These are phyloP conservation scores for Dryas integrifolia DNA, from an alignment of 331 rosid species.

Conservation along the genomic window DNA sequence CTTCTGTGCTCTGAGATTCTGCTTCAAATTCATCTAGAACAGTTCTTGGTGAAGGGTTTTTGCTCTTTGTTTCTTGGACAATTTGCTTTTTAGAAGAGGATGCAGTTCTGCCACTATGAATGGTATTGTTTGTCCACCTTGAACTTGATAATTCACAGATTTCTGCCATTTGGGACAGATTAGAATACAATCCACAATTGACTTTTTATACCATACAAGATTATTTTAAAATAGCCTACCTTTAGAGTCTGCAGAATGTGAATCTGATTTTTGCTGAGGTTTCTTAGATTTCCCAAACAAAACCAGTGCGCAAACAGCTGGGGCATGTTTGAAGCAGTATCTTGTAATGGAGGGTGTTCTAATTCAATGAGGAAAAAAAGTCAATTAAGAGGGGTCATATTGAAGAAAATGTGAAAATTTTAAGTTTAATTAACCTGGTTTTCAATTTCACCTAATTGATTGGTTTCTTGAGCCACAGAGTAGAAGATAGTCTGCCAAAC, in stretches of 20 bases:
- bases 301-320: constrained; percentile 55
- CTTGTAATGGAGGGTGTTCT: constrained; percentile 43
- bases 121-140: constrained; percentile 26
- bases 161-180: constrained; percentile 30
- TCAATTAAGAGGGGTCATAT: constrained; percentile 2
- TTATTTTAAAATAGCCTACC: constrained; percentile 39
- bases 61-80: constrained; percentile 26
- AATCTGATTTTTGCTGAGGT: constrained; percentile 29
- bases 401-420: background rate
- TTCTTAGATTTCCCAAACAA: constrained; percentile 44
- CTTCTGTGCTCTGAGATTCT: constrained; percentile 72
- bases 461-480: constrained; percentile 61
- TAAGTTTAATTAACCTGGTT: background rate
- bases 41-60: constrained; percentile 50
- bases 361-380: constrained; percentile 5
- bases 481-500: constrained; percentile 67
- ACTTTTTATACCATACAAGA: background rate
- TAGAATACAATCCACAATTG: constrained; percentile 12
- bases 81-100: constrained; percentile 36
- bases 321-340: constrained; percentile 67
- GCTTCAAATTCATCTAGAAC: constrained; percentile 45
- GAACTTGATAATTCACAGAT: constrained; percentile 26
- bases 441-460: constrained; percentile 53
- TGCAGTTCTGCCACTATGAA: constrained; percentile 25
- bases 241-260: constrained; percentile 42